Percentiles rank a stretch among this genome's conserved stretches.
Conservation (phyloP, 2,329 filamentous ascomycete genomes). For the Exophiala alcalophila region DNA sequence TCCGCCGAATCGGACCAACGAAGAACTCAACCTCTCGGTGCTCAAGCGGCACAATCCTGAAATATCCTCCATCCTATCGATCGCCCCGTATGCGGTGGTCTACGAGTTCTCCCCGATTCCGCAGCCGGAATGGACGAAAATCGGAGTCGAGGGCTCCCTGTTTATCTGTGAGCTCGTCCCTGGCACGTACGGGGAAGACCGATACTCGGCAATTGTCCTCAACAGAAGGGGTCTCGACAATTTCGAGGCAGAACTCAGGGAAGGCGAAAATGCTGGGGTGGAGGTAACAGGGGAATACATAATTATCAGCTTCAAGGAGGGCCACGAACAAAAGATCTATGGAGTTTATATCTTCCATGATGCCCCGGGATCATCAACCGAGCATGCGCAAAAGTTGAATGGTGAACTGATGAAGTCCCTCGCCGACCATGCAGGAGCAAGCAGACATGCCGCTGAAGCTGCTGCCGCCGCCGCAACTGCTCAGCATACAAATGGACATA, state of each 20-base stretch:
- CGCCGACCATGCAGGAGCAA: conserved; percentile 52
- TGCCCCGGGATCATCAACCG: conserved; percentile 53
- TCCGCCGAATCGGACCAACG: conserved; percentile 63
- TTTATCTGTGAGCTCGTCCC: conserved; percentile 71
- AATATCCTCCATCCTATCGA: conserved; percentile 69
- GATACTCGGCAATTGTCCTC: conserved; percentile 63
- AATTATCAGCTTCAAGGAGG: conserved; percentile 50
- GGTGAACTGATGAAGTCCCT: conserved; percentile 52
- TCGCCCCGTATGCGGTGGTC: conserved; percentile 81
- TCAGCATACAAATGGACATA: conserved; percentile 33
- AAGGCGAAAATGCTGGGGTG: conserved; percentile 57
- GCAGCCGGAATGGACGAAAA: conserved; percentile 72
- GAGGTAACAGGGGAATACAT: conserved; percentile 63
- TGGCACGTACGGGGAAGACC: conserved; percentile 45
- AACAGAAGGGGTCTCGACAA: conserved; percentile 71
- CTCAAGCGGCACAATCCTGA: conserved; percentile 76
- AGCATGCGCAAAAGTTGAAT: conserved; percentile 48
- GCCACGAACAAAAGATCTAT: conserved; percentile 44
- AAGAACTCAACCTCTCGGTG: conserved; percentile 82
- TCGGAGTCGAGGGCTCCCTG: conserved; percentile 78
- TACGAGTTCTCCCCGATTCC: conserved; percentile 70
- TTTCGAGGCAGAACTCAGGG: conserved; percentile 61
- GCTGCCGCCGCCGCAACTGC: conserved; percentile 34
- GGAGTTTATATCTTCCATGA: conserved; percentile 66
- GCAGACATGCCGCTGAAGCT: conserved; percentile 45